Evolutionary conservation across 164 flowering plant genomes (phyloP).

Genomic region (Piper longum): DNA sequence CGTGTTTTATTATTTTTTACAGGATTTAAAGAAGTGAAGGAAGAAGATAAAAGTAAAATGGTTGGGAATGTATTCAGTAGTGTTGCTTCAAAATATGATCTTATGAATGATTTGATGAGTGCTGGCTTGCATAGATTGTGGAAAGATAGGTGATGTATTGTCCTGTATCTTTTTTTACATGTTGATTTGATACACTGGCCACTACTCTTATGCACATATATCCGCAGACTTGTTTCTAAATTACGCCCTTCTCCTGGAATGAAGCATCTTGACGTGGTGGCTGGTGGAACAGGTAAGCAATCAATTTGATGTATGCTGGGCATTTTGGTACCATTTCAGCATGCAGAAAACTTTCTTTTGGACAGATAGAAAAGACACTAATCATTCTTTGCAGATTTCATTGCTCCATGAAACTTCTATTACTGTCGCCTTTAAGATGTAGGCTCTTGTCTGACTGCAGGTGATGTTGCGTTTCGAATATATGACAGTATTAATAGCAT

Average conservation of each 20-base stretch:
- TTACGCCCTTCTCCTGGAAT: slow-evolving; percentile 88
- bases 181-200: not conserved
- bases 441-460: slow-evolving; percentile 25
- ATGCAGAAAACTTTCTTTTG: too few species aligned
- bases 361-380: too few species aligned
- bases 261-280: slow-evolving; percentile 99
- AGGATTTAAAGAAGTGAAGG: slow-evolving; percentile 85
- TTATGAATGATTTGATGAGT: slow-evolving; percentile 99
- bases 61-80: slow-evolving; percentile 80
- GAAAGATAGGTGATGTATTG: slow-evolving; percentile 72
- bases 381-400: slow-evolving; percentile 1
- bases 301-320: not conserved
- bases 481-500: slow-evolving; percentile 47
- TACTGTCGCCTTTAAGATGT: not conserved
- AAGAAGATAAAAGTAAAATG: slow-evolving; percentile 75
- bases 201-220: not conserved
- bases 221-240: slow-evolving; percentile 63
- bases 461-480: slow-evolving; percentile 92
- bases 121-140: slow-evolving; percentile 83
- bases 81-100: slow-evolving; percentile 83
- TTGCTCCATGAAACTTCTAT: not conserved
- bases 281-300: slow-evolving; percentile 86
- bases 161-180: not conserved
- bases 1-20: slow-evolving; percentile 4
- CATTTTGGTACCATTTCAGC: too few species aligned